Evolutionary conservation across 1,284 basidiomycete species (phyloP), one percentile per base, ranked within the genome.

Genomic region (Apiotrichum porosum): DNA sequence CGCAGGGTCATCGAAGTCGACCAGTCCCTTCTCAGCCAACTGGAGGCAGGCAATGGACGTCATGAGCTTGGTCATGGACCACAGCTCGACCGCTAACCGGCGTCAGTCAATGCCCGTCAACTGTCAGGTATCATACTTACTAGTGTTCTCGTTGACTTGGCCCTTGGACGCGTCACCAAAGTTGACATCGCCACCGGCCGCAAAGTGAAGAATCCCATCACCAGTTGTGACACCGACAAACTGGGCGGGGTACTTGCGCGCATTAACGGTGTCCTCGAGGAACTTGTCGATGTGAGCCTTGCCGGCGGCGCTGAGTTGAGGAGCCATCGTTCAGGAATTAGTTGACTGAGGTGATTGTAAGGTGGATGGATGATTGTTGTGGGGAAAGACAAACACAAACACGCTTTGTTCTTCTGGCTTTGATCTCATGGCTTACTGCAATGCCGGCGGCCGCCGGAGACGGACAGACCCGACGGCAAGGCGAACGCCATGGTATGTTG

Each of bases 1-100:
- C 4, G 50, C 52, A 10, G 47, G 28, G 40, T 56, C 57, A 40
- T 67, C 61, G n/a, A 67, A 43, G 22, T 47, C 38, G 15, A 66
- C 36, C n/a, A 52, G 18, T 5, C 63, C 62, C n/a, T 51, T 56
- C 22, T 67, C 66, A 10, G 63, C 53, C 1, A 67, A 54, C 39
- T 65, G 65, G 9, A 63, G 50, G 19, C 15, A n/a, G 51, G 63
- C 49, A 32, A 68, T 58, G 14, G 53, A 53, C 1, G 63, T 65
- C 26, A 69, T 54, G 6, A 68, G 49, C 47, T 68, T 69, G 18
- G 62, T 61, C 52, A 58, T 59, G 10, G 65, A 68, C 49, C 60
- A 69, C 6, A 65, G 41, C 44, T 68, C 58, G n/a, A 60, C 41
- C 4, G 43, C 66, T 66, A 32, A 32, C n/a, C n/a, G n/a, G n/a